Conservation (phyloP, 345 rosid species). For the Firmiana major region DNA sequence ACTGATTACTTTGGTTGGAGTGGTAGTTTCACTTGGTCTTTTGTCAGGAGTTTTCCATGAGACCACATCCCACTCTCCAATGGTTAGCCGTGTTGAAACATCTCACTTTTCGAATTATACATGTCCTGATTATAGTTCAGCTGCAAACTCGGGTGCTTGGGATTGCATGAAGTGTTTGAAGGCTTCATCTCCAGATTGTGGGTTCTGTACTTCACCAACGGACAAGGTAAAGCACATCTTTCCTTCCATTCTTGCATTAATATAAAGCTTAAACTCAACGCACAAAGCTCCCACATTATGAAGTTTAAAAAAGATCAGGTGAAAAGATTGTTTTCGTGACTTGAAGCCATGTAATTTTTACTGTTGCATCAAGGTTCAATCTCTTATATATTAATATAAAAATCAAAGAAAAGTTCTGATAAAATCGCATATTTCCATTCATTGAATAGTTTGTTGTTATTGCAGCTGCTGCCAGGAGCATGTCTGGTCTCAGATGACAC, state of each 20-base stretch:
- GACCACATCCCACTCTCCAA: conserved; percentile 54
- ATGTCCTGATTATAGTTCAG: conserved; percentile 51
- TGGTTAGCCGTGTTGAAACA: conserved; percentile 34
- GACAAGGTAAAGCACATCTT: conserved; percentile 45
- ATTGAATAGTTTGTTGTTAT: too few relatives aligned
- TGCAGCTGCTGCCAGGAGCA: too few relatives aligned
- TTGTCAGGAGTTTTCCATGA: conserved; percentile 63
- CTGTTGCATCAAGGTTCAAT: too few relatives aligned
- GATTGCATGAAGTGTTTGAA: conserved; percentile 77
- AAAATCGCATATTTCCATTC: too few relatives aligned
- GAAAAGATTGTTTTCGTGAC: too few relatives aligned
- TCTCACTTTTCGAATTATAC: conserved; percentile 36
- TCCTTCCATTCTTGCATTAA: not conserved
- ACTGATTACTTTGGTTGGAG: conserved; percentile 58
- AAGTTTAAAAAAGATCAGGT: too few relatives aligned
- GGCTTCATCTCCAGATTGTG: conserved; percentile 61
- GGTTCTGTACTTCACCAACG: conserved; percentile 63
- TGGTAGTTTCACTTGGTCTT: conserved; percentile 52
- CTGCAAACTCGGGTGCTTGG: conserved; percentile 39
- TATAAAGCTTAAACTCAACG: not conserved
- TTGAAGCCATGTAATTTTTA: too few relatives aligned
- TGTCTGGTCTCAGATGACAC: too few relatives aligned
- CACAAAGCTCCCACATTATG: too few relatives aligned
- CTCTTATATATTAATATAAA: too few relatives aligned
- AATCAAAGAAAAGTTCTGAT: too few relatives aligned